These are phyloP conservation scores for Vigna angularis DNA, from an alignment of 306 rosid species.

Conservation along the genomic window DNA sequence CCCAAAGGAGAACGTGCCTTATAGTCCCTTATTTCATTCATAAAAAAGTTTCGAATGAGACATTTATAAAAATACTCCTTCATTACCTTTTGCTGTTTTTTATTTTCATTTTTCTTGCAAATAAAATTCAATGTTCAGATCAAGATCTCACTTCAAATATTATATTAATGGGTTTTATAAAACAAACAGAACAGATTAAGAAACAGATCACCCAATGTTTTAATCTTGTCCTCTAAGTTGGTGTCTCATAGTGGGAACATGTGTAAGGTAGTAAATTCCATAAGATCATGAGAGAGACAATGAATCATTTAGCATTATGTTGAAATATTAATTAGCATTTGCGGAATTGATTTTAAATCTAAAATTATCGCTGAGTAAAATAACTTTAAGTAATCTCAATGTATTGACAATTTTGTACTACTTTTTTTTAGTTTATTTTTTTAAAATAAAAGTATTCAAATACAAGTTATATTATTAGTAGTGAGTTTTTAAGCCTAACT, in stretches of 20 bases:
- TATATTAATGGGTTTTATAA: background rate
- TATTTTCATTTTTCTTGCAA: background rate
- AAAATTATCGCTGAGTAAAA: too few species aligned
- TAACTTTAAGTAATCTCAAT: too few species aligned
- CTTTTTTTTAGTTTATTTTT: too few species aligned
- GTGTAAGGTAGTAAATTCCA: background rate
- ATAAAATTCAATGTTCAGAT: constrained; percentile 34
- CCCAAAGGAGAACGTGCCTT: too few species aligned
- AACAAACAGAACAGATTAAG: constrained; percentile 32
- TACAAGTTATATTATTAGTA: too few species aligned
- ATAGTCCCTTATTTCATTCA: too few species aligned
- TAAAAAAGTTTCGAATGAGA: constrained; percentile 12
- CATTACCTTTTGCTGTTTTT: constrained; percentile 7
- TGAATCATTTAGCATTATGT: too few species aligned
- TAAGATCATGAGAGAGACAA: background rate
- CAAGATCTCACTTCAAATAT: constrained; percentile 48
- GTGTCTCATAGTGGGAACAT: constrained; percentile 25
- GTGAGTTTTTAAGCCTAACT: too few species aligned
- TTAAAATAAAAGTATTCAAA: too few species aligned
- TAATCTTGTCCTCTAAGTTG: constrained; percentile 38
- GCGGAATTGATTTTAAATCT: too few species aligned
- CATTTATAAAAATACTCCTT: constrained; percentile 16
- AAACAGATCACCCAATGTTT: constrained; percentile 39
- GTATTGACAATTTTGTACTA: too few species aligned
- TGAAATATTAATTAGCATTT: too few species aligned